Conservation (phyloP, 2,329 filamentous ascomycete genomes). For the Cercospora sp. region DNA sequence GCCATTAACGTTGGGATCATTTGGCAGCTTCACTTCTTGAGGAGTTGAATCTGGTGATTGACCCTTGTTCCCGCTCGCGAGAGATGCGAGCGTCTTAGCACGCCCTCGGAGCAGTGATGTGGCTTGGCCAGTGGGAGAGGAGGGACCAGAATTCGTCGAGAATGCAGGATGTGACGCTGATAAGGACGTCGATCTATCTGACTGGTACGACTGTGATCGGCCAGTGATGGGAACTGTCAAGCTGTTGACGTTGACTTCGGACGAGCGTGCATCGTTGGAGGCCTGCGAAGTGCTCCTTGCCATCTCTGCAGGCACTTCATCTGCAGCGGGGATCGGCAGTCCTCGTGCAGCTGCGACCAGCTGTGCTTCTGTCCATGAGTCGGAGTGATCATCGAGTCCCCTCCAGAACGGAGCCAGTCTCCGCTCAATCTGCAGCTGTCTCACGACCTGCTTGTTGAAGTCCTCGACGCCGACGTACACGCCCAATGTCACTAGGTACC, state of each 20-base stretch:
- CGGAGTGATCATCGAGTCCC: constrained; percentile 83
- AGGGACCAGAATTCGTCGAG: constrained; percentile 50
- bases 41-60: constrained; percentile 68
- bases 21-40: constrained; percentile 75
- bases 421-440: constrained; percentile 94
- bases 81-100: constrained; percentile 83
- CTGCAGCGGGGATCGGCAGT: constrained; percentile 77
- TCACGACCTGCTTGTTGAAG: constrained; percentile 83
- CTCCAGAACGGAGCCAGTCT: constrained; percentile 93
- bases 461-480: constrained; percentile 92
- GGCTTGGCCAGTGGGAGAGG: constrained; percentile 47
- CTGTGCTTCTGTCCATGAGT: constrained; percentile 91
- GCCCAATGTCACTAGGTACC: constrained; percentile 89
- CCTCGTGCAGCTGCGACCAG: constrained; percentile 88
- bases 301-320: constrained; percentile 75
- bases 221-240: constrained; percentile 78
- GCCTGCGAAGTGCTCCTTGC: constrained; percentile 45
- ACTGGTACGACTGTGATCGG: constrained; percentile 75
- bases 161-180: constrained; percentile 65
- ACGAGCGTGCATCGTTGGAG: constrained; percentile 49
- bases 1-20: constrained; percentile 89
- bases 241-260: constrained; percentile 65
- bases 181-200: constrained; percentile 63
- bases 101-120: constrained; percentile 71
- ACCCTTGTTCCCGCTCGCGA: constrained; percentile 70